Percentiles rank a stretch among this genome's conserved stretches.
Evolutionary conservation across 2,329 filamentous ascomycete species (phyloP).

Genomic region (Eutypella sp.): DNA sequence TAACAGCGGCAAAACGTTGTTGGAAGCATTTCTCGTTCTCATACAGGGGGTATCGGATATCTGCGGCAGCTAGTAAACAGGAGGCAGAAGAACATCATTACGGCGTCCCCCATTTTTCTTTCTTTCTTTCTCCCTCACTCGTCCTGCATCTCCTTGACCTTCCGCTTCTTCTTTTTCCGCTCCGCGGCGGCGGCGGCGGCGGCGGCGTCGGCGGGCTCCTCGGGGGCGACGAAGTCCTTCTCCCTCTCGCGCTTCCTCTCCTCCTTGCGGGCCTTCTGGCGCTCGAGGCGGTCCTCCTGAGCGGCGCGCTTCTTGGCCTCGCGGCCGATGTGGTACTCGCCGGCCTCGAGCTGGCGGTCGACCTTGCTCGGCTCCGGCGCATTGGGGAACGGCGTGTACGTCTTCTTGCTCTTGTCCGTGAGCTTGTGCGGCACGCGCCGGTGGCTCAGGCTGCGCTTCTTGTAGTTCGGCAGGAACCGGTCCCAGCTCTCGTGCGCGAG

Average conservation of each 20-base stretch:
- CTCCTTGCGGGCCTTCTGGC: conserved; percentile 81
- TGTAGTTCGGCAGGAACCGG: conserved; percentile 94
- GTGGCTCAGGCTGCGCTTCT: conserved; percentile 85
- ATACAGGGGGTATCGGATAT: neutral
- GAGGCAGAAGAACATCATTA: neutral
- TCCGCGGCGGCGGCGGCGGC: conserved; percentile 43
- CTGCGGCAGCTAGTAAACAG: neutral
- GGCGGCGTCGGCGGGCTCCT: conserved; percentile 56
- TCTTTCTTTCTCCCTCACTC: conserved; percentile 1
- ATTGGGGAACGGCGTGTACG: conserved; percentile 95
- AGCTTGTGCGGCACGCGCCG: conserved; percentile 77
- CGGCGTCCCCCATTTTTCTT: neutral
- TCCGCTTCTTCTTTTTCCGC: conserved; percentile 60
- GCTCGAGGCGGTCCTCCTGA: conserved; percentile 75
- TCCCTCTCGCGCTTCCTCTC: conserved; percentile 82
- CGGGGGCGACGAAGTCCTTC: conserved; percentile 81
- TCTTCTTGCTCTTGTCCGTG: conserved; percentile 89
- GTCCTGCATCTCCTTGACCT: conserved; percentile 40
- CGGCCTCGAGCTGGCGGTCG: conserved; percentile 93
- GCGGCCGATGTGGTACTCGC: conserved; percentile 94
- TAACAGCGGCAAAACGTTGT: neutral
- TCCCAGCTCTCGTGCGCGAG: conserved; percentile 90
- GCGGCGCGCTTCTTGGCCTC: conserved; percentile 81
- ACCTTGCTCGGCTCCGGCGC: conserved; percentile 98
- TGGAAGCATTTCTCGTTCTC: neutral